Evolutionary conservation across 345 rosid genomes (phyloP), one percentile per base, ranked within the genome.

Genomic region (Lagerstroemia speciosa): DNA sequence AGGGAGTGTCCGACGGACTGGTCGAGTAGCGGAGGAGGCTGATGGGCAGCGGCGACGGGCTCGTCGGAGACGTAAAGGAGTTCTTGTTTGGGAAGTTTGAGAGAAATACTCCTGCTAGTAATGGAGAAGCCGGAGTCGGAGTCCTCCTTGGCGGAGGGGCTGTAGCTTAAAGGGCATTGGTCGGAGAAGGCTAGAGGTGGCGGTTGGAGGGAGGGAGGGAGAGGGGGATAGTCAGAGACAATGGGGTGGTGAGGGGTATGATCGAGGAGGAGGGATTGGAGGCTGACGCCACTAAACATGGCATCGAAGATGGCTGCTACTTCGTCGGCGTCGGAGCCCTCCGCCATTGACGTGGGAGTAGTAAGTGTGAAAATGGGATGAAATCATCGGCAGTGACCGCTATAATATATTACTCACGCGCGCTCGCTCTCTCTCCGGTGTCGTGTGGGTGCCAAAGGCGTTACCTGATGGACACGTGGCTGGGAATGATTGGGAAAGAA

Each of bases 391-490:
- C 38, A 9, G 38, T 9, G 38, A 36, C 38, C 5, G 38, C 38
- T 9, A 36, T 36, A 36, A 4, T 36, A 36, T 36, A 36, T n/a
- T n/a, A 27, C 63, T 20, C 17, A 46, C n/a, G 43, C 27, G 14
- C 14, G 17, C n/a, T 6, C 30, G 24, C 61, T 52, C 31, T 57
- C 32, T 41, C 46, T 36, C 38, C 8, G 38, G 17, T 11, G 46
- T 11, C 46, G 46, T 41, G 46, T 6, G 3, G 24, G 57, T 27
- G 0, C 8, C 5, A 16, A 0, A 31, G 71, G 8, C 1, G 38
- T 9, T 36, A 9, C 38, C 38, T 5, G 38, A 36, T 36, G 38
- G 76, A 67, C 82, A 74, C 80, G 86, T 82, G 84, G 75, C 48
- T 67, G 73, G 53, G 7, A 26, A 45, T 20, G 69, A 69, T 26